Evolutionary conservation across 441 rosid genomes (phyloP).

Genomic region (Adansonia grandidieri): DNA sequence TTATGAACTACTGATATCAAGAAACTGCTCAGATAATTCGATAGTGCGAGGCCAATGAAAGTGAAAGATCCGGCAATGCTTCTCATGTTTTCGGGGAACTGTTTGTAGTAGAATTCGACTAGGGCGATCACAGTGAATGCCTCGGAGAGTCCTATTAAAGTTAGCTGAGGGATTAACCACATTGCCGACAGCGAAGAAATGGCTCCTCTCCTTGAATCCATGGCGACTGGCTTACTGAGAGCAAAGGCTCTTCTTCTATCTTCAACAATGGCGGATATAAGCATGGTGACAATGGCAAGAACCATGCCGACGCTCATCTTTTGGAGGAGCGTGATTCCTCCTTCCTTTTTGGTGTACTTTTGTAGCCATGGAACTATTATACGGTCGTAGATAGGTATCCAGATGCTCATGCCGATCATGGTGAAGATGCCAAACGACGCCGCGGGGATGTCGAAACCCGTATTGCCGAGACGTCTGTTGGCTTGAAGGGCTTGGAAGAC

Average conservation of each 20-base stretch:
- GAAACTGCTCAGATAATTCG: slow-evolving; percentile 52
- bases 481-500: slow-evolving; percentile 72
- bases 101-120: slow-evolving; percentile 66
- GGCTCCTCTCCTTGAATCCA: slow-evolving; percentile 44
- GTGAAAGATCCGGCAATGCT: slow-evolving; percentile 61
- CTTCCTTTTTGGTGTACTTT: slow-evolving; percentile 55
- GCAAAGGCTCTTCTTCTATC: slow-evolving; percentile 49
- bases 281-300: slow-evolving; percentile 52
- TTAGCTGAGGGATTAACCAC: slow-evolving; percentile 73
- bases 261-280: slow-evolving; percentile 61
- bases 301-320: slow-evolving; percentile 63
- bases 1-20: slow-evolving; percentile 56
- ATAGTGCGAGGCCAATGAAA: slow-evolving; percentile 48
- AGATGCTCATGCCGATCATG: slow-evolving; percentile 60
- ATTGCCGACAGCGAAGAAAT: slow-evolving; percentile 61
- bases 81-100: slow-evolving; percentile 73
- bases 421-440: slow-evolving; percentile 59
- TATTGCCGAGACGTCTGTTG: slow-evolving; percentile 48
- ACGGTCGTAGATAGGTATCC: slow-evolving; percentile 72
- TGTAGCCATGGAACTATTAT: slow-evolving; percentile 54
- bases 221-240: slow-evolving; percentile 48
- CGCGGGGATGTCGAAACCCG: slow-evolving; percentile 57
- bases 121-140: slow-evolving; percentile 53
- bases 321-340: slow-evolving; percentile 70
- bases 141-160: slow-evolving; percentile 55